Base-by-base conservation (phyloP, 805 yeast species). In the Candida corydali region DNA sequence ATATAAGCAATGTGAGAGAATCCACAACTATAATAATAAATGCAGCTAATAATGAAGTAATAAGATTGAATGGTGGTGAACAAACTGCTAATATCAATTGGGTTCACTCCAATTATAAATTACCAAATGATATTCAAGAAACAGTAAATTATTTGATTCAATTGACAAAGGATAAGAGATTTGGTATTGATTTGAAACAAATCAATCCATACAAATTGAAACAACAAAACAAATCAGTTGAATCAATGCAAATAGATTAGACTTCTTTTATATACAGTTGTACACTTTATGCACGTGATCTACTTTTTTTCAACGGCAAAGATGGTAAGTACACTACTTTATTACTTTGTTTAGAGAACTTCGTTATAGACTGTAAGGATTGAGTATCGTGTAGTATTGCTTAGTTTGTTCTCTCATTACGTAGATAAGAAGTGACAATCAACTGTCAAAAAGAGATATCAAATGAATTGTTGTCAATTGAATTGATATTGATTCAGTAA, bases 31-130 rank as follows among this genome's bases (percentile, higher is more conserved):
- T 93, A 34, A 51, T 65, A 3, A 59, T 65, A 16, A 60, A 69
- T 31, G 59, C 64, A 5, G 57, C 65, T 41, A 51, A 57, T 27
- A 65, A 65, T 33, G 93, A 85, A 57, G 65, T 84, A 12, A 59
- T 89, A 39, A 76, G 95, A 56, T 70, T 91, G 45, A 77, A 91
- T 18, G 97, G 97, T 32, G 95, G 95, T 32, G 58, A 68, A 26
- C 70, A 73, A 49, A 70, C 81, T 17, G 72, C 80, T 36, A 72
- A 75, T 41, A 89, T 96, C 49, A 77, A 86, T 47, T 93, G 95
- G 93, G 82, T 85, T 29, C 96, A 89, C 56, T 86, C 96, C 18
- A 66, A 75, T 28, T 80, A 69, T 62, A 81, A 81, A 58, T 61
- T 91, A 38, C 59, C 70, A 20, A 77, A 75, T 31, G 63, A 66